Evolutionary conservation across 2,329 filamentous ascomycete genomes (phyloP).

Genomic region (Alternaria hordeiaustralica): DNA sequence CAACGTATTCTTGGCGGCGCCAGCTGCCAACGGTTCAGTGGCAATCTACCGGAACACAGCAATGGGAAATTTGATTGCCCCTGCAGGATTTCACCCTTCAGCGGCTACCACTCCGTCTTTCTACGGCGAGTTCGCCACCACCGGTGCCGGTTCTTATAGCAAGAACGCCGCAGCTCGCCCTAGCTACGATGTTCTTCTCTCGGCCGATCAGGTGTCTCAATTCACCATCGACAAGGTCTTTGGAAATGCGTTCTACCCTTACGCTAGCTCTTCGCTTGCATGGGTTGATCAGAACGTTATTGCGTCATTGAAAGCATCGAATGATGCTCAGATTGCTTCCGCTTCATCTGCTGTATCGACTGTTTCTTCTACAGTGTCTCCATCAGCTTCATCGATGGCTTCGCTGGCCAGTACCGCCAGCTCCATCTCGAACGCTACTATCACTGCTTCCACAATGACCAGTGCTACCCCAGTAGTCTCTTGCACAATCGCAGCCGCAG

Average conservation of each 20-base stretch:
- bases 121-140: conserved; percentile 53
- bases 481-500: conserved; percentile 41
- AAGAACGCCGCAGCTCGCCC: conserved; percentile 45
- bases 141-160: conserved; percentile 51
- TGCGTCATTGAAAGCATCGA: conserved; percentile 40
- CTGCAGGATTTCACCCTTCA: conserved; percentile 45
- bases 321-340: conserved; percentile 29
- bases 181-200: conserved; percentile 45
- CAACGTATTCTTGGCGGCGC: conserved; percentile 53
- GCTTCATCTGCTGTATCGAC: conserved; percentile 14
- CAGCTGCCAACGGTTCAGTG: conserved; percentile 50
- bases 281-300: conserved; percentile 51
- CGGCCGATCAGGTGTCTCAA: conserved; percentile 41
- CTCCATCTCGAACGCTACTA: conserved; percentile 3
- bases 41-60: conserved; percentile 52
- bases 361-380: conserved; percentile 14
- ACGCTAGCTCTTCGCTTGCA: conserved; percentile 39
- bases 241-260: conserved; percentile 42
- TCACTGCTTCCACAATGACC: background rate
- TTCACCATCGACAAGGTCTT: conserved; percentile 47
- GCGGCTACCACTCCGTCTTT: conserved; percentile 30
- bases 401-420: conserved; percentile 14
- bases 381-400: conserved; percentile 15
- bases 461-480: conserved; percentile 10
- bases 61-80: conserved; percentile 49